Conservation (phyloP, 2,329 filamentous ascomycete species). For the Fusarium drepaniforme region DNA sequence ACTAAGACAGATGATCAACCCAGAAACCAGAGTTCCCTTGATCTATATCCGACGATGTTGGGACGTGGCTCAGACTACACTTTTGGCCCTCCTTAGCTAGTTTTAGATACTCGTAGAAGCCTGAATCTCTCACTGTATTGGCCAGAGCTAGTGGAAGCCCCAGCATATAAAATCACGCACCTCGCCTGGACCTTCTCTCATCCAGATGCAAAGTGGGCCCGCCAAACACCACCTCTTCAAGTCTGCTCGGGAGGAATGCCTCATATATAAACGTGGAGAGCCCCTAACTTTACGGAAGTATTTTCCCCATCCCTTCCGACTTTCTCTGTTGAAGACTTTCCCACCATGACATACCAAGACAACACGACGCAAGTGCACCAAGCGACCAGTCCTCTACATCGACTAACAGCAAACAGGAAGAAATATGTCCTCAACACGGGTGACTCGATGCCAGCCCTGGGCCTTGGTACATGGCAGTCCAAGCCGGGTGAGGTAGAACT, state of each 20-base stretch:
- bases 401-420: background rate
- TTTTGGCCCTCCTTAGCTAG: background rate
- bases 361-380: background rate
- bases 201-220: background rate
- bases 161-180: background rate
- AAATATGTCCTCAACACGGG: slow-evolving; percentile 44
- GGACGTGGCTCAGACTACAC: background rate
- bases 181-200: background rate
- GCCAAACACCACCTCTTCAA: background rate
- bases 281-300: background rate
- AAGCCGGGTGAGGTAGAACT: slow-evolving; percentile 65
- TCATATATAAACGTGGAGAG: background rate
- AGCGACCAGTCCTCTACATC: background rate
- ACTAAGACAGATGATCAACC: background rate
- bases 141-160: background rate
- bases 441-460: slow-evolving; percentile 48
- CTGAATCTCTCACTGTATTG: background rate
- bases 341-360: background rate
- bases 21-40: background rate
- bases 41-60: background rate
- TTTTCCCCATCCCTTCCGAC: background rate
- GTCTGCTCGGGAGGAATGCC: background rate
- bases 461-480: slow-evolving; percentile 49
- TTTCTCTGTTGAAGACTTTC: background rate
- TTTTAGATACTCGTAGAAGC: background rate